Evolutionary conservation across 108 stramenopile species (phyloP), one percentile per base, ranked within the genome.

Genomic region (Cyclotella cryptica): DNA sequence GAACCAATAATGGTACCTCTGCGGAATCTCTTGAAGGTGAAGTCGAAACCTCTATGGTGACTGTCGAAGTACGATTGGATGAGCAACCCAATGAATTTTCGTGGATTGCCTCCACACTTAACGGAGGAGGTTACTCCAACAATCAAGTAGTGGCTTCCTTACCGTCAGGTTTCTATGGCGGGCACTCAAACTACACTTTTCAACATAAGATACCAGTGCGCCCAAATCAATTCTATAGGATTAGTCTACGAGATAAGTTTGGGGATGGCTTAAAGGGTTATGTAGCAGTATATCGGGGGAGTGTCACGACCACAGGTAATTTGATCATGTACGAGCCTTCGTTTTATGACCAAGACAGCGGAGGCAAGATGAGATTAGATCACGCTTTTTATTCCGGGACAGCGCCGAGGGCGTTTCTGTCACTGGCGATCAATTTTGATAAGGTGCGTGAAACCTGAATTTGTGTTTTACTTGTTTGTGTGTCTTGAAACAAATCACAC

Each of bases 201-300:
- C 80, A 75, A 49, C 80, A 81, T 69, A 75, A 58, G 19, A 42
- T 78, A 7, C 26, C 55, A 58, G 43, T 81, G 0, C 51, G 71
- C 21, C 63, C 53, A 4, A 22, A 74, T 40, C 80, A 75, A 15
- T 81, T 81, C 41, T 81, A 74, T 57, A 69, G 54, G 15, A 70
- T 81, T 27, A 70, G 74, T 51, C 45, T 81, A 18, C 74, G 73
- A 28, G 80, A 81, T 52, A 42, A 69, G 13, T 65, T 49, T 57
- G 74, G 69, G 9, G 69, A 81, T 47, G 80, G 80, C 26, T 45
- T 74, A 43, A 49, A 59, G 44, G 80, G 80, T 21, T 81, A 71
- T 46, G 74, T 70, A 35, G 80, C 80, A 8, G 63, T 81, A 17
- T 81, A 81, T 60, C 52, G 73, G 0, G 80, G 74, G 0, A 65